Conservation (phyloP, 179 eudicot genomes). For the Nepenthes alata region DNA sequence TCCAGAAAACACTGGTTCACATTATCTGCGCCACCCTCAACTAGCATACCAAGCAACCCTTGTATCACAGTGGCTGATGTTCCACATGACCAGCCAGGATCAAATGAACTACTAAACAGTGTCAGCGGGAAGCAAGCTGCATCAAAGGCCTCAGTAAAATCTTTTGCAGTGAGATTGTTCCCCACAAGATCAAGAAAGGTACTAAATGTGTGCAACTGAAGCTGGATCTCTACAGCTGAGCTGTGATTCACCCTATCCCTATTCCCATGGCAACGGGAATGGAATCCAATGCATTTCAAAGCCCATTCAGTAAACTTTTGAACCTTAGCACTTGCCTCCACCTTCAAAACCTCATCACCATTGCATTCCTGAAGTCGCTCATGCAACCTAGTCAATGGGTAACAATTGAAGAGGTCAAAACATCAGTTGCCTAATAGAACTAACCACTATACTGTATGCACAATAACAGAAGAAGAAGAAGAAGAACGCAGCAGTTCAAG, state of each 20-base stretch:
- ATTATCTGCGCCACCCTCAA: slow-evolving; percentile 99
- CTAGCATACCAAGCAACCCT: slow-evolving; percentile 77
- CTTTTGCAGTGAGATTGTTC: slow-evolving; percentile 69
- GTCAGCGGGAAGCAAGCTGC: slow-evolving; percentile 99
- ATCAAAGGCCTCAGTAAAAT: slow-evolving; percentile 95
- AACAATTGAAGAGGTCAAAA: slow-evolving; percentile 1
- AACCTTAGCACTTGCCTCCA: slow-evolving; percentile 95
- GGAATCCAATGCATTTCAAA: slow-evolving; percentile 88
- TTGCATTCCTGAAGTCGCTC: slow-evolving; percentile 96
- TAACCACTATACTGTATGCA: not conserved
- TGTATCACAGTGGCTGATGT: slow-evolving; percentile 84
- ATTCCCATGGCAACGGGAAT: slow-evolving; percentile 69
- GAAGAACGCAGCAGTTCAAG: too few species aligned
- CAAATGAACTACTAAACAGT: slow-evolving; percentile 92
- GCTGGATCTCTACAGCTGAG: slow-evolving; percentile 63
- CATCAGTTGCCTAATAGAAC: slow-evolving; percentile 4
- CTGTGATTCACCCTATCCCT: slow-evolving; percentile 45
- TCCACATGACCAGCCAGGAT: slow-evolving; percentile 96
- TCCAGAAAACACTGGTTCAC: slow-evolving; percentile 97
- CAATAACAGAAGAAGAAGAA: too few species aligned
- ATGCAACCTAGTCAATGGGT: slow-evolving; percentile 45
- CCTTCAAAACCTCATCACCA: slow-evolving; percentile 91
- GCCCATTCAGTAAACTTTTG: slow-evolving; percentile 99
- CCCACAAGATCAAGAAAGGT: slow-evolving; percentile 88
- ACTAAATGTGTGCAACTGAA: slow-evolving; percentile 83